Percentiles rank a stretch among this genome's conserved stretches.
Evolutionary conservation across 108 stramenopile species (phyloP).

Genomic region (Nitzschia sp.): DNA sequence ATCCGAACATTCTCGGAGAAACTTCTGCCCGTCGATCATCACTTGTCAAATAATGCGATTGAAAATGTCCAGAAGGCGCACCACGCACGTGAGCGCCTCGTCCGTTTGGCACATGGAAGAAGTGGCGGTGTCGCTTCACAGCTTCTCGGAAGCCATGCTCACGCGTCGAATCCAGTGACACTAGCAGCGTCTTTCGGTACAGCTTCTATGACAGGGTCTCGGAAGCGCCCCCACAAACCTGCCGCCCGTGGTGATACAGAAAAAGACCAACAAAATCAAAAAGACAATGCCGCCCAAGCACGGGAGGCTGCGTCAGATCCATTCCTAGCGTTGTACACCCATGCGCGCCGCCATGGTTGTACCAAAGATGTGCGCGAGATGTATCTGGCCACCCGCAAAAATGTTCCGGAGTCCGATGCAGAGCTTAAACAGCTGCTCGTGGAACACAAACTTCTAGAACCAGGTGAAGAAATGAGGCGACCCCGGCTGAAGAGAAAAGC

Average conservation of each 20-base stretch:
- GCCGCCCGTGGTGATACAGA: conserved; percentile 5
- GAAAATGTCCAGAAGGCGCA: conserved; percentile 63
- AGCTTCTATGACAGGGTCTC: conserved; percentile 22
- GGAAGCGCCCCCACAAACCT: conserved; percentile 45
- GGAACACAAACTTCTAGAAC: conserved; percentile 74
- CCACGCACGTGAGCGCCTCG: conserved; percentile 66
- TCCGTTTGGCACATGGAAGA: conserved; percentile 53
- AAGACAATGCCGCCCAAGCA: conserved; percentile 25
- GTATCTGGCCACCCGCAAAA: conserved; percentile 60
- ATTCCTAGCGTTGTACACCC: conserved; percentile 55
- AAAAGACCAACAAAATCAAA: conserved; percentile 11
- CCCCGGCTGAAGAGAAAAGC: conserved; percentile 64
- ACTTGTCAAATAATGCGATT: conserved; percentile 36
- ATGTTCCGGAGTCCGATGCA: conserved; percentile 61
- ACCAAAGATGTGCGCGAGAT: conserved; percentile 82
- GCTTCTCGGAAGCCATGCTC: conserved; percentile 64
- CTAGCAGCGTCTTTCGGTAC: conserved; percentile 52
- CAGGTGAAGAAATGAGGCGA: conserved; percentile 72
- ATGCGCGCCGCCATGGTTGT: conserved; percentile 83
- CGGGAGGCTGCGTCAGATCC: conserved; percentile 69
- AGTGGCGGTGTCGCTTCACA: conserved; percentile 52
- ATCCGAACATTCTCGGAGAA: conserved; percentile 57
- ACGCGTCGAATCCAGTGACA: conserved; percentile 63
- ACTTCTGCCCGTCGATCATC: conserved; percentile 66
- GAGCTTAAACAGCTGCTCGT: conserved; percentile 57